These are phyloP conservation scores for Diaporthe citri DNA, from an alignment of 2,329 filamentous ascomycete species.

Conservation along the genomic window DNA sequence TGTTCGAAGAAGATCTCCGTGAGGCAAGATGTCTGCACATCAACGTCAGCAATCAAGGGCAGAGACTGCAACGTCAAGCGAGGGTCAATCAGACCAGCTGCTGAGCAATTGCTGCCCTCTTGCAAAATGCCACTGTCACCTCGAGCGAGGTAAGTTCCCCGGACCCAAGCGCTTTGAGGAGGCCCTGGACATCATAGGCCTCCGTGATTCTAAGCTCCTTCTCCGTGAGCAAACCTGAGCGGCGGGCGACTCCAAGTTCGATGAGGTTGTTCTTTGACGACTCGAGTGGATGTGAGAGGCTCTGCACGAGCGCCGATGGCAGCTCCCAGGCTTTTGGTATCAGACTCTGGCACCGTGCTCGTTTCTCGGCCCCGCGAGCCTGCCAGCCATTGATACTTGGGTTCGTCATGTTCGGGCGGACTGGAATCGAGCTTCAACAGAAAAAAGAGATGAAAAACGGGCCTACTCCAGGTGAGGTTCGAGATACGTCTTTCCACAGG, in stretches of 20 bases:
- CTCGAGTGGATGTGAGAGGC: conserved; percentile 34
- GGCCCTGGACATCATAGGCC: conserved; percentile 28
- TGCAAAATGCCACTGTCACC: conserved; percentile 39
- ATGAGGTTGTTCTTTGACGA: conserved; percentile 37
- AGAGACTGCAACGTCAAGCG: not conserved
- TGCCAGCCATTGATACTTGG: conserved; percentile 26
- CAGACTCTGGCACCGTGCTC: not conserved
- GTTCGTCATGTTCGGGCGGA: not conserved
- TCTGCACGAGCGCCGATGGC: conserved; percentile 10
- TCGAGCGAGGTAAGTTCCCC: conserved; percentile 36
- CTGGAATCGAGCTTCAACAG: not conserved
- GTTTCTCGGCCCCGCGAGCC: conserved; percentile 30
- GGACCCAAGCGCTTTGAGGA: conserved; percentile 32
- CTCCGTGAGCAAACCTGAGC: conserved; percentile 35
- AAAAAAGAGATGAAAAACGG: not conserved
- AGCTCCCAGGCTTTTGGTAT: conserved; percentile 38
- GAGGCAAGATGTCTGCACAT: conserved; percentile 36
- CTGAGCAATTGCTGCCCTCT: conserved; percentile 40
- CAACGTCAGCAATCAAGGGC: not conserved
- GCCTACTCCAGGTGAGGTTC: not conserved
- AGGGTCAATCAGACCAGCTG: conserved; percentile 34
- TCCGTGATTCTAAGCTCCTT: conserved; percentile 39
- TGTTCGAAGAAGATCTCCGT: conserved; percentile 38
- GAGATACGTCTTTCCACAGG: not conserved
- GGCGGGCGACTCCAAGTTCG: conserved; percentile 29